Evolutionary conservation across 2,329 filamentous ascomycete genomes (phyloP).

Genomic region (Aspergillus floridensis): DNA sequence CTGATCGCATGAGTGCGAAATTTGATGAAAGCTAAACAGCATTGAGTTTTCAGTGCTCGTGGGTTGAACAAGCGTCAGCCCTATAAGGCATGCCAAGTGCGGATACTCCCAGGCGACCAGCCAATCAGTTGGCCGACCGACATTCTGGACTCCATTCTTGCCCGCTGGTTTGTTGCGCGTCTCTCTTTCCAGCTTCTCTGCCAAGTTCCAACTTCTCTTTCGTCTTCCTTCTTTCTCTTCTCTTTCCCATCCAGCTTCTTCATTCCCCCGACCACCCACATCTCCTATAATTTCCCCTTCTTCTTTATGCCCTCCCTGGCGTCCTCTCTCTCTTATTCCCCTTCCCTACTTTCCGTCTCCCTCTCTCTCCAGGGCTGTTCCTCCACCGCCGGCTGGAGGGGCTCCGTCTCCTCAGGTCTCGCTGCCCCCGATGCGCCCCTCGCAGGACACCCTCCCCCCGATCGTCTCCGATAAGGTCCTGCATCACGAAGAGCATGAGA

Average conservation of each 20-base stretch:
- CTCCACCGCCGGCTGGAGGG: constrained; percentile 1
- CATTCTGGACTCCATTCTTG: background rate
- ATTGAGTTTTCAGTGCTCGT: background rate
- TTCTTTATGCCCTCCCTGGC: too few relatives aligned
- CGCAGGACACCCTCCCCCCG: constrained; percentile 2
- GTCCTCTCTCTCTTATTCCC: background rate
- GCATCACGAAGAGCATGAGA: constrained; percentile 4
- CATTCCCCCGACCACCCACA: background rate
- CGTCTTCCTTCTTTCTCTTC: background rate
- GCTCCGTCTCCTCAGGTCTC: constrained; percentile 2
- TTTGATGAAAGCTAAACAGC: background rate
- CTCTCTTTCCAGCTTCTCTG: background rate
- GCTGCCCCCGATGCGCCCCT: constrained; percentile 2
- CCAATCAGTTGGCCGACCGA: constrained; percentile 3
- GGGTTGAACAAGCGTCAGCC: background rate
- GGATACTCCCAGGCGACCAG: background rate
- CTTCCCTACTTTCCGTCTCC: background rate
- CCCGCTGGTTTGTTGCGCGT: background rate
- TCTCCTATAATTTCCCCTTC: background rate
- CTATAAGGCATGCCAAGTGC: constrained; percentile 10
- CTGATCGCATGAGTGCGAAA: background rate
- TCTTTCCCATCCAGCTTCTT: background rate
- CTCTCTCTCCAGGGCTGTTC: background rate
- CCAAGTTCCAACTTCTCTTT: background rate
- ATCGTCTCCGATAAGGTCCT: constrained; percentile 5